phyloP scores from a whole-genome alignment of 208 protist species.

The Leishmania guyanensis region DNA sequence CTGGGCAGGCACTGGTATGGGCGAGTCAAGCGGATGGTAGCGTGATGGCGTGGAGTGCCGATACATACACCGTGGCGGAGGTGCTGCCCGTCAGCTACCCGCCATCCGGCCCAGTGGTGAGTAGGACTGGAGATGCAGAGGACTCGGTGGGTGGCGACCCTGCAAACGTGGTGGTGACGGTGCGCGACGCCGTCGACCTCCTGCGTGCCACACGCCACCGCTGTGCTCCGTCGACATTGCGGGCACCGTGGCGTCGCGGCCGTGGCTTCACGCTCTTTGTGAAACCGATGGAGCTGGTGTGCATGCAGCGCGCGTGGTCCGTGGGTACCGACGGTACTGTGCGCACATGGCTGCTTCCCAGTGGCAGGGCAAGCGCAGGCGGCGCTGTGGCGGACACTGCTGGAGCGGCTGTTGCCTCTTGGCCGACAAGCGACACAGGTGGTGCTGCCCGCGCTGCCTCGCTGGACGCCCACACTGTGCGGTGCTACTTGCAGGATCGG shows the following conservation, averaged over 20 bases:
- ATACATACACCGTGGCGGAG: conserved; percentile 31
- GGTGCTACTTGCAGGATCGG: conserved; percentile 37
- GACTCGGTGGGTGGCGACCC: not conserved
- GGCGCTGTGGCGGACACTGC: not conserved
- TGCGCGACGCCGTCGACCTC: conserved; percentile 37
- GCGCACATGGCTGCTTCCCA: conserved; percentile 57
- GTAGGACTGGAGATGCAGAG: not conserved
- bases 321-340: conserved; percentile 59
- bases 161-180: conserved; percentile 6
- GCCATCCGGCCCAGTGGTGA: not conserved
- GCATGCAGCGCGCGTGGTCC: conserved; percentile 51
- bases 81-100: conserved; percentile 52
- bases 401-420: not conserved
- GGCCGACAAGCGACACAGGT: not conserved
- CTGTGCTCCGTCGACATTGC: not conserved
- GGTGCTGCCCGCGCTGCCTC: not conserved
- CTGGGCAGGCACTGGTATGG: conserved; percentile 33
- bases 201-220: conserved; percentile 23
- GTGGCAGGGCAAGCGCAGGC: not conserved
- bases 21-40: conserved; percentile 45
- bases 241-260: not conserved
- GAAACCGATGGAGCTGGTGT: conserved; percentile 41
- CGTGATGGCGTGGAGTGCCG: conserved; percentile 45
- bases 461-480: conserved; percentile 33
- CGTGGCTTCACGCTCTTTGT: conserved; percentile 47